Evolutionary conservation across 768 basidiomycete species (phyloP), one percentile per base, ranked within the genome.

Genomic region (Wakefieldia striispora): DNA sequence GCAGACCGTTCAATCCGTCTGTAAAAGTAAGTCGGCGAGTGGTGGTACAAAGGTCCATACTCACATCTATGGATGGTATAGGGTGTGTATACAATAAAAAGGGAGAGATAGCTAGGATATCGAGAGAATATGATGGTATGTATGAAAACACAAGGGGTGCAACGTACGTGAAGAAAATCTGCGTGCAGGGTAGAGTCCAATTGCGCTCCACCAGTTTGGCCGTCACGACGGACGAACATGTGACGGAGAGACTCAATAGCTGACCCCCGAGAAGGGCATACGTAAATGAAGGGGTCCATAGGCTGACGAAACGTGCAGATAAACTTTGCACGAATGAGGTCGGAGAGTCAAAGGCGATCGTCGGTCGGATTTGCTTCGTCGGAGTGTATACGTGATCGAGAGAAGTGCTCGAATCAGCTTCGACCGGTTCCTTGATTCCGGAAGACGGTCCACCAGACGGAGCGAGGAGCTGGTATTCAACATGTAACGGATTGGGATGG

Each of bases 51-150:
- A 37, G 6, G 31, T 6, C 9, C 10, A 13, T 3, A 69, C 88
- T 51, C 60, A 91, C 89, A 94, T 72, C 81, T 76, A 67, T 90
- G 86, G 38, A 94, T 87, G 16, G 91, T 94, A 74, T 91, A 92
- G 0, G 90, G 88, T n/a, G 91, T 91, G 62, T 86, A 94, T 40
- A 84, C 73, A 11, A 77, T 49, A 66, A 85, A 88, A 39, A 91
- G 58, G 19, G 82, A 72, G 58, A 89, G 78, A 70, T 94, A 93
- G 46, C 91, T 92, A 35, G 24, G 10, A 39, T 2, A 26, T 1
- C 42, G 58, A 19, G 36, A 31, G 37, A 12, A 29, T 24, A 17
- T 24, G 42, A 40, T 21, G 10, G 4, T 14, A 26, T 16, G 11
- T 27, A 12, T 6, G 14, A 43, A 35, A 1, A 8, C 17, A 31